Evolutionary conservation across 345 rosid genomes (phyloP), one percentile per base, ranked within the genome.

Genomic region (Cardiospermum halicacabum): DNA sequence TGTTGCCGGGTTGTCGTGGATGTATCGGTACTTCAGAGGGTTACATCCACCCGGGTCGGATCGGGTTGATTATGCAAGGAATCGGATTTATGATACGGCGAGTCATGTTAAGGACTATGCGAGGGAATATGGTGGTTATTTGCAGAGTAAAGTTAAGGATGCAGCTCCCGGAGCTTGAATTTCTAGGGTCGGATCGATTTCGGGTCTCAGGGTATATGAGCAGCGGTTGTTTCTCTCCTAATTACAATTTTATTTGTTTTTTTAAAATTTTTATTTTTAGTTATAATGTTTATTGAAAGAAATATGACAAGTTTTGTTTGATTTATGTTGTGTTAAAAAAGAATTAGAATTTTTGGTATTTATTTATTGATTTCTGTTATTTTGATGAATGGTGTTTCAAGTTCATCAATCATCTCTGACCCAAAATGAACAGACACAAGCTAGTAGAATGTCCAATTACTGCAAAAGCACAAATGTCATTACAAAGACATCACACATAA

Each of bases 161-260:
- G 95, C 91, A 1, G 99, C 99, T 69, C 96, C 98, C 27, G 88
- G 97, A 67, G 96, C 99, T 11, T 93, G 81, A 84, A 22, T 19
- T 30, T 8, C 42, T n/a, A n/a, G 39, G 6, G 12, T 9, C 18
- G 64, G 69, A 48, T 62, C 19, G 37, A 34, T 34, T 34, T 34
- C 6, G 39, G 39, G 39, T 34, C 39, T n/a, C n/a, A n/a, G n/a
- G 10, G 3, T 7, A 34, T 34, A 34, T 34, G 39, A 34, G 10
- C 39, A 34, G 39, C 10, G 39, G 39, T 34, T 34, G 39, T 34
- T 34, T 34, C 3, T 1, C 10, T 11, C 1, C 39, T 34, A 12
- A n/a, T 24, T 31, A 49, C 13, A 39, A 4, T 58, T 58, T 37
- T 39, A 8, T 27, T 25, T 50, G 8, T 49, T 31, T n/a, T 7